A percentile compares a stretch with the other conserved stretches of the same genome.
These are phyloP conservation scores for Trichopus zeylanicus DNA, from an alignment of 116 monocot species.

Conservation along the genomic window DNA sequence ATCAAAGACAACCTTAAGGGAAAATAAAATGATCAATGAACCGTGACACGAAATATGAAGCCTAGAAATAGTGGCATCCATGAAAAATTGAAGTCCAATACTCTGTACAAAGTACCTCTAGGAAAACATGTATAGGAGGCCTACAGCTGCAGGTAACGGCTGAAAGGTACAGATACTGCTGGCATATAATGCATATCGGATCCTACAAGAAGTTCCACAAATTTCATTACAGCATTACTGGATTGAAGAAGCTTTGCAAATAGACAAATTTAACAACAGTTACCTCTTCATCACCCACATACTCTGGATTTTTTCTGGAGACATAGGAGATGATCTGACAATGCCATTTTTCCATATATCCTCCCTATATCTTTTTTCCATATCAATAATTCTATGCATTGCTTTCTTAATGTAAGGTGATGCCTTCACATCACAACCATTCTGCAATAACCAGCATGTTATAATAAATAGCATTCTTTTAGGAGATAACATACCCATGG, in stretches of 20 bases:
- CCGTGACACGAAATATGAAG: background rate
- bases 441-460: slow-evolving; percentile 17
- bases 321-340: slow-evolving; percentile 51
- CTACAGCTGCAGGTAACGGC: slow-evolving; percentile 63
- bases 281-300: slow-evolving; percentile 77
- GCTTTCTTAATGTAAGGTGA: slow-evolving; percentile 56
- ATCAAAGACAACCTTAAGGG: background rate
- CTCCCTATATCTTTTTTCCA: slow-evolving; percentile 52
- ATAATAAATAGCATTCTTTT: too few relatives aligned
- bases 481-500: too few relatives aligned
- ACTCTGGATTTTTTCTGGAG: slow-evolving; percentile 34
- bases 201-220: slow-evolving; percentile 53
- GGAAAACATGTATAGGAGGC: slow-evolving; percentile 59
- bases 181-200: slow-evolving; percentile 77
- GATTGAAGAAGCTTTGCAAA: background rate
- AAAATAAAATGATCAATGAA: background rate
- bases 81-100: background rate
- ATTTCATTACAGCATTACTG: background rate
- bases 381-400: slow-evolving; percentile 39
- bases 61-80: background rate
- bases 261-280: too few relatives aligned
- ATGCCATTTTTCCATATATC: slow-evolving; percentile 54
- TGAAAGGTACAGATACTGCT: slow-evolving; percentile 75
- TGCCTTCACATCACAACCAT: slow-evolving; percentile 36
- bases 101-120: slow-evolving; percentile 35